phyloP scores from a whole-genome alignment of 345 rosid species.

The Syzygium jambos region DNA sequence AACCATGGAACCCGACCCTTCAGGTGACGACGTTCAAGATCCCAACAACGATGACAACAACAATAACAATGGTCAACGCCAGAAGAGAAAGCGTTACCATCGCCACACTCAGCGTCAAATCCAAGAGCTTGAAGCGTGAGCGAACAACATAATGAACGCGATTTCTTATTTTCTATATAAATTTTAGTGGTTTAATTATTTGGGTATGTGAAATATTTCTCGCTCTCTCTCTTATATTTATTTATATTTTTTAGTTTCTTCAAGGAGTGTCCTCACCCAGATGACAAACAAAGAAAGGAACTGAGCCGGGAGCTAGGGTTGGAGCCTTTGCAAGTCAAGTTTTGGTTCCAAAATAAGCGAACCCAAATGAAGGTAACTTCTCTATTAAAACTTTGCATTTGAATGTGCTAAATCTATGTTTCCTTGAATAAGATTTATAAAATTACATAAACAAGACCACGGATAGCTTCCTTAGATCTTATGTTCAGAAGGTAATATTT shows the following conservation, averaged over 20 bases:
- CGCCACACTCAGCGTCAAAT: conserved; percentile 96
- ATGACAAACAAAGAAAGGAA: conserved; percentile 92
- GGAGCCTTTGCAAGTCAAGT: conserved; percentile 86
- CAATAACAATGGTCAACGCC: conserved; percentile 23
- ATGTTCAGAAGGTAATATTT: not conserved
- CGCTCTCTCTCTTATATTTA: not conserved
- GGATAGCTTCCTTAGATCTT: not conserved
- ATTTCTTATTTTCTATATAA: not conserved
- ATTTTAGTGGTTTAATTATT: not conserved
- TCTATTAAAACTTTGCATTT: not conserved
- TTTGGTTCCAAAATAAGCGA: conserved; percentile 99
- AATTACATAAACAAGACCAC: not conserved
- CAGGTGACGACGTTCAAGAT: conserved; percentile 75
- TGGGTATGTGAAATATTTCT: not conserved
- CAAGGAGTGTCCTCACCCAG: conserved; percentile 95
- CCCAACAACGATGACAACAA: conserved; percentile 16
- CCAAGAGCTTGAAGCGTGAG: conserved; percentile 95
- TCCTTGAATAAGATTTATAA: not conserved
- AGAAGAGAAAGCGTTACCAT: conserved; percentile 77
- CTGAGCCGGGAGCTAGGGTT: conserved; percentile 65
- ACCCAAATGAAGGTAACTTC: conserved; percentile 89
- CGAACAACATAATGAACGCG: not conserved
- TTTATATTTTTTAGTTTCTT: conserved; percentile 44
- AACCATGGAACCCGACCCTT: conserved; percentile 36
- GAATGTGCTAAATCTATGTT: not conserved